Conservation (phyloP, 352 stramenopile species). For the Globisporangium carolinianum region DNA sequence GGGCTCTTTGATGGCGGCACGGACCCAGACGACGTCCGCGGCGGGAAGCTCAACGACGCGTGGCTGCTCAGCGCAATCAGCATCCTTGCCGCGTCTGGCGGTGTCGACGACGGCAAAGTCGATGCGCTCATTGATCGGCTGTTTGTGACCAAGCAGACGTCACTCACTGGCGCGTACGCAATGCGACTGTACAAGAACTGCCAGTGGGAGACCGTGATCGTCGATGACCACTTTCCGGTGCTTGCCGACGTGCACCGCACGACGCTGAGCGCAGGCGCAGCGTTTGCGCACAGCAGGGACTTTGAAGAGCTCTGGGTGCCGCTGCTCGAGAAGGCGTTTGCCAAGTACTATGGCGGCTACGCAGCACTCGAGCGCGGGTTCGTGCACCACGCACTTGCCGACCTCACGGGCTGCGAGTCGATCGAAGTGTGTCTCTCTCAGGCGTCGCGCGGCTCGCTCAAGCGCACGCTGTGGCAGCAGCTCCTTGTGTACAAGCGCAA, state of each 20-base stretch:
- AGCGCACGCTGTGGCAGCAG: conserved; percentile 88
- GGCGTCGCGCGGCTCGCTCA: conserved; percentile 76
- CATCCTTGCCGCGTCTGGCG: conserved; percentile 87
- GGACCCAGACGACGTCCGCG: conserved; percentile 85
- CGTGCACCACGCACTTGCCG: conserved; percentile 88
- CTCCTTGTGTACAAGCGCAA: conserved; percentile 81
- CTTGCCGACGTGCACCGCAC: conserved; percentile 41
- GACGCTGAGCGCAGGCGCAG: conserved; percentile 61
- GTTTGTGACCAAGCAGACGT: conserved; percentile 88
- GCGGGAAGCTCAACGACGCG: conserved; percentile 78
- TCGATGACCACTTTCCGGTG: conserved; percentile 90
- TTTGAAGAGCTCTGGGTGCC: conserved; percentile 91
- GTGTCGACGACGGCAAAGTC: conserved; percentile 85
- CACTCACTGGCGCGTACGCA: conserved; percentile 87
- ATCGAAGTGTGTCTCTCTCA: conserved; percentile 87
- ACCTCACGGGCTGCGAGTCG: conserved; percentile 81
- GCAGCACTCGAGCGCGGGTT: conserved; percentile 77
- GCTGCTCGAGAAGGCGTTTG: conserved; percentile 90
- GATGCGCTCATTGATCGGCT: conserved; percentile 85
- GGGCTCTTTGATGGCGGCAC: conserved; percentile 90
- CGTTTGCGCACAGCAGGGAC: conserved; percentile 81
- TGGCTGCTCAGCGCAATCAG: conserved; percentile 89
- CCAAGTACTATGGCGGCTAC: conserved; percentile 90
- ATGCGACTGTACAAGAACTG: conserved; percentile 89
- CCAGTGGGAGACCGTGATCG: conserved; percentile 90